Base-by-base conservation (phyloP, 306 rosid species). In the Rosa persica region DNA sequence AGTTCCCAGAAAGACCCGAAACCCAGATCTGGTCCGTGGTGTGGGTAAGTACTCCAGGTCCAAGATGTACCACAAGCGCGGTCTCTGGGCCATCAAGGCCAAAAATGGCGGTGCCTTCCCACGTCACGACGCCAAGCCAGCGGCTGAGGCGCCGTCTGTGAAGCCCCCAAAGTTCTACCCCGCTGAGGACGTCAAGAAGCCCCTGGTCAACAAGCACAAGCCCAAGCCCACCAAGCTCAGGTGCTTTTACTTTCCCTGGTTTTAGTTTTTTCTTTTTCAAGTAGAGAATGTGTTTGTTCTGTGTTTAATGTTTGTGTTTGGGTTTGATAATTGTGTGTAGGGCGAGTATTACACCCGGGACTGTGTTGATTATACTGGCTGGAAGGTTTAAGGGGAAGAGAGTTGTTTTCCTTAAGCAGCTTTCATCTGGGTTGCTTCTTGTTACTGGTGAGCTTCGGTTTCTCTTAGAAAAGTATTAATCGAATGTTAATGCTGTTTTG, bases 1-100 rank as follows among this genome's bases (percentile, higher is more conserved):
- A 47, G 57, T 52, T 54, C 66, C 73, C 15, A 40, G 67, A 12
- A 76, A 55, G 78, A 81, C 66, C 83, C 74, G 85, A 17, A 84
- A 84, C 67, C 85, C 85, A 5, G 87, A 74, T 81, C 83, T 81
- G 67, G 48, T 85, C 61, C 83, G 81, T 13, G 85, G 85, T 27
- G 79, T 75, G 23, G 88, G 85, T 15, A 81, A 75, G 81, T 75
- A 74, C 78, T 85, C 85, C 5, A 66, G 88, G 64, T 81, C 88
- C 27, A 75, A 81, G 61, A 84, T 81, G 85, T 84, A 84, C 82
- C 85, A 81, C 76, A 82, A 76, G 76, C 78, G 80, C 6, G 85
- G 88, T 13, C 85, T 81, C 12, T 81, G 85, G 88, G 85, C 88
- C 49, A 78, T 81, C 76, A 85, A 85, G 86, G 81, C 83, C 58